A percentile compares a stretch with the other conserved stretches of the same genome.
Evolutionary conservation across 176 grass and related monocot genomes (phyloP).

Genomic region (Zea luxurians): DNA sequence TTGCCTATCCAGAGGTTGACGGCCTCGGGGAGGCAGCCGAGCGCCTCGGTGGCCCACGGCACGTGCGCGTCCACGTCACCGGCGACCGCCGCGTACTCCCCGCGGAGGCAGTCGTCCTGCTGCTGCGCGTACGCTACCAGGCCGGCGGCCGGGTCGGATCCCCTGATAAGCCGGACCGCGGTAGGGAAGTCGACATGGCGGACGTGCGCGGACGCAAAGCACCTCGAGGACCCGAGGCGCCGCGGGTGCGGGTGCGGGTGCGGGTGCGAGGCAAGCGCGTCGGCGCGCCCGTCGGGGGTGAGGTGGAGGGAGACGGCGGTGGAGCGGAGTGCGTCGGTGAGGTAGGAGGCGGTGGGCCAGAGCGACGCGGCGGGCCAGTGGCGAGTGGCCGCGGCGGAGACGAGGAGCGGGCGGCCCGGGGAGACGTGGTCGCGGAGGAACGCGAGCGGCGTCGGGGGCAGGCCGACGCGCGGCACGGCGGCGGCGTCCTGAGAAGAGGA

Average conservation of each 20-base stretch:
- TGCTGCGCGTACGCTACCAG: conserved; percentile 86
- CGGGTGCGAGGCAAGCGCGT: conserved; percentile 60
- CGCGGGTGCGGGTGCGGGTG: conserved; percentile 11
- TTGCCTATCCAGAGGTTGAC: conserved; percentile 94
- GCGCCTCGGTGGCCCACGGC: conserved; percentile 81
- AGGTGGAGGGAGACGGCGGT: conserved; percentile 77
- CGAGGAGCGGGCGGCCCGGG: conserved; percentile 64
- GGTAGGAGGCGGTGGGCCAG: conserved; percentile 72
- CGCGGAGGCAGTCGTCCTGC: conserved; percentile 88
- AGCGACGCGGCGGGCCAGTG: conserved; percentile 80
- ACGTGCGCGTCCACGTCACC: conserved; percentile 82
- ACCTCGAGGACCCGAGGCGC: conserved; percentile 21
- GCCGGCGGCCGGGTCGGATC: conserved; percentile 40
- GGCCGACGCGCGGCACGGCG: conserved; percentile 51
- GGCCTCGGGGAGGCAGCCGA: conserved; percentile 79
- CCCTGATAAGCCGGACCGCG: conserved; percentile 49
- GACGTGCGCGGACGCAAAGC: conserved; percentile 74
- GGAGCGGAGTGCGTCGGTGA: conserved; percentile 52
- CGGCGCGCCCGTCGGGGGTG: conserved; percentile 80
- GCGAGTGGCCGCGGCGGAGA: conserved; percentile 67
- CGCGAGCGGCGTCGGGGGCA: conserved; percentile 58
- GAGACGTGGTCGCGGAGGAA: conserved; percentile 84
- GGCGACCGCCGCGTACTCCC: conserved; percentile 69
- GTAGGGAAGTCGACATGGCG: conserved; percentile 62
- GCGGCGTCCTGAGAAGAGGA: neutral